A percentile compares a stretch with the other conserved stretches of the same genome.
Evolutionary conservation across 139 green algal species (phyloP).

Genomic region (Chlorella sp.): DNA sequence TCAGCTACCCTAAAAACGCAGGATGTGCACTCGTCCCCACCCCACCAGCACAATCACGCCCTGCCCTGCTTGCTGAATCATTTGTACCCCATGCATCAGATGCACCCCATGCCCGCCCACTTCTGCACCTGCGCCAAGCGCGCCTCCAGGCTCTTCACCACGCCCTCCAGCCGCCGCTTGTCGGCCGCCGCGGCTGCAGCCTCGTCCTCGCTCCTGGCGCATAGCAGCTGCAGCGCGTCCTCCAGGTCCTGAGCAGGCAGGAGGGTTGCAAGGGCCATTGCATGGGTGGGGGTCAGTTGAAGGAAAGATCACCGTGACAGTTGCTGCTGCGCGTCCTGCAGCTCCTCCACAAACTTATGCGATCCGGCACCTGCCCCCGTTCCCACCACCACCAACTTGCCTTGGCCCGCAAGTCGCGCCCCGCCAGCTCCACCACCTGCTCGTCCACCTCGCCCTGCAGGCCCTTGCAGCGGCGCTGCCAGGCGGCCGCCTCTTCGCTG

Average conservation of each 20-base stretch:
- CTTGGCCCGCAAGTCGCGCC: constrained; percentile 36
- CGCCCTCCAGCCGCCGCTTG: constrained; percentile 22
- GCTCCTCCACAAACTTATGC: no score
- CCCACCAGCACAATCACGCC: no score
- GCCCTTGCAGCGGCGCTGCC: constrained; percentile 19
- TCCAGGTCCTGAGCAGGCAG: constrained; percentile 24
- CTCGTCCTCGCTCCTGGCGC: not conserved
- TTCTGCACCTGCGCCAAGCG: constrained; percentile 6
- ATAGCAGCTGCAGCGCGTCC: constrained; percentile 33
- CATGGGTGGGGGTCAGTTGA: not conserved
- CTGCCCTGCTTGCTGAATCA: no score
- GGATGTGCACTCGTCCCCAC: no score
- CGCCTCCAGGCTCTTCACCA: constrained; percentile 29
- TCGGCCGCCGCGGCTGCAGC: constrained; percentile 5
- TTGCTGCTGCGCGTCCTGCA: not conserved
- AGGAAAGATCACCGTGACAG: not conserved
- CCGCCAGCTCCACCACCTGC: constrained; percentile 34
- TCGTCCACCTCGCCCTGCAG: constrained; percentile 29
- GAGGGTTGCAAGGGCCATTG: not conserved
- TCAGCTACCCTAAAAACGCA: no score
- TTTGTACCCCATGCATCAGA: no score
- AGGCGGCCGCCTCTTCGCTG: constrained; percentile 19
- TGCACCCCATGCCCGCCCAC: not conserved
- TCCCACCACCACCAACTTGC: not conserved
- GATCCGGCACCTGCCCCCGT: not conserved